These are phyloP conservation scores for Cladosporium sp. DNA, from an alignment of 2,329 filamentous ascomycete genomes.

Conservation along the genomic window DNA sequence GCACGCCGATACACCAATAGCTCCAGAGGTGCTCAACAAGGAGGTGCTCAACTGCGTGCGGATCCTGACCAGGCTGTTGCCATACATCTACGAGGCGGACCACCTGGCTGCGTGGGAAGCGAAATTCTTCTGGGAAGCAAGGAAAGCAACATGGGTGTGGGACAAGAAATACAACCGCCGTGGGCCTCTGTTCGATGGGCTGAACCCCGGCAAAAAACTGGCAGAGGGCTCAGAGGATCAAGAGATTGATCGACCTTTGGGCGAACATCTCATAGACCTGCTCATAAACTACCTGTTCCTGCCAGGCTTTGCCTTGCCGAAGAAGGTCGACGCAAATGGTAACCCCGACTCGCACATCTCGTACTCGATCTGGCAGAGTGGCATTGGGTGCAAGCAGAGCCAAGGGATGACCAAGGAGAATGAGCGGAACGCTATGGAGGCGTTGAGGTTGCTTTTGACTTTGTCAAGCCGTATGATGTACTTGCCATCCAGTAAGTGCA, in stretches of 20 bases:
- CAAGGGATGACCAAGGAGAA: slow-evolving; percentile 87
- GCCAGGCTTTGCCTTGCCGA: slow-evolving; percentile 79
- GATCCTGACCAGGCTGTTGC: slow-evolving; percentile 82
- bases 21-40: too few species aligned
- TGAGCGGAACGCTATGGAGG: slow-evolving; percentile 89
- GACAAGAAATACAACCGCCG: slow-evolving; percentile 29
- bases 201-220: slow-evolving; percentile 50
- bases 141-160: slow-evolving; percentile 31
- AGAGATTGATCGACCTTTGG: slow-evolving; percentile 76
- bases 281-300: slow-evolving; percentile 89
- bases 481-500: slow-evolving; percentile 65
- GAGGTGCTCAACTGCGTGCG: slow-evolving; percentile 93
- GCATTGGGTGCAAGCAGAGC: slow-evolving; percentile 89
- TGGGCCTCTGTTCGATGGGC: slow-evolving; percentile 37
- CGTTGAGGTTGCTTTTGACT: slow-evolving; percentile 80
- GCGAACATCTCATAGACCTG: slow-evolving; percentile 89
- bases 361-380: slow-evolving; percentile 97
- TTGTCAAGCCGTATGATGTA: slow-evolving; percentile 93
- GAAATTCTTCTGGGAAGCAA: slow-evolving; percentile 78
- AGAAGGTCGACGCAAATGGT: slow-evolving; percentile 29
- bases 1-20: slow-evolving; percentile 21
- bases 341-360: slow-evolving; percentile 59
- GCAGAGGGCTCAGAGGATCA: slow-evolving; percentile 59
- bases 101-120: slow-evolving; percentile 83
- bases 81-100: slow-evolving; percentile 89